These are phyloP conservation scores for Ambrosia artemisiifolia DNA, from an alignment of 129 eudicot genomes.

Conservation along the genomic window DNA sequence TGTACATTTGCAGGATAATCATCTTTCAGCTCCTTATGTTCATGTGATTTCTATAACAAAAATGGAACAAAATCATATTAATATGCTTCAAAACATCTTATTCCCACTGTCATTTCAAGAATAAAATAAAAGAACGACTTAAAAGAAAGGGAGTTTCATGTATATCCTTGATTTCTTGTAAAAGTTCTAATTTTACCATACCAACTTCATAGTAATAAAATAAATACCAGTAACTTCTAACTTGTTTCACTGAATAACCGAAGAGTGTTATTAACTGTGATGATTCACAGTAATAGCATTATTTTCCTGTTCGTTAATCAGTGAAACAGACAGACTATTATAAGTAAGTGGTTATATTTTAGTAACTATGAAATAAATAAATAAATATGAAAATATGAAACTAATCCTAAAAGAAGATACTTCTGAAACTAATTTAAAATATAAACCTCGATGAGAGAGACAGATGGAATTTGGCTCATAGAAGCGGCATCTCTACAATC, in stretches of 20 bases:
- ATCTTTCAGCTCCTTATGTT: slow-evolving; percentile 23
- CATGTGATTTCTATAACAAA: slow-evolving; percentile 39
- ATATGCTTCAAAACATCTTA: slow-evolving; percentile 6
- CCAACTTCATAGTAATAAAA: not conserved
- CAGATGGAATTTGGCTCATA: slow-evolving; percentile 21
- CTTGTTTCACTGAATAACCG: not conserved
- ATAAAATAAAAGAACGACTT: not conserved
- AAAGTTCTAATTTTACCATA: not conserved
- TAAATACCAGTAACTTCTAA: not conserved
- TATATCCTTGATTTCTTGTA: not conserved
- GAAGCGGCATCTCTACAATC: not conserved
- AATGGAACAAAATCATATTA: not conserved
- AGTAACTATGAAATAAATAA: not conserved
- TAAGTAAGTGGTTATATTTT: not conserved
- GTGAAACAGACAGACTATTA: not conserved
- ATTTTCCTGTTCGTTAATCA: not conserved
- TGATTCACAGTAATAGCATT: not conserved
- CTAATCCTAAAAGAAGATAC: not conserved
- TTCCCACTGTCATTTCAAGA: not conserved
- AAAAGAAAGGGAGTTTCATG: not conserved
- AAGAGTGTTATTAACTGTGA: not conserved
- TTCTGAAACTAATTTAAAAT: not conserved
- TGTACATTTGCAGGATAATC: slow-evolving; percentile 18
- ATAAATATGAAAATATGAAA: no score
- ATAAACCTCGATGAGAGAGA: slow-evolving; percentile 37